These are phyloP conservation scores for Magnusiomyces paraingens DNA, from an alignment of 1,139 yeast genomes.

Conservation along the genomic window DNA sequence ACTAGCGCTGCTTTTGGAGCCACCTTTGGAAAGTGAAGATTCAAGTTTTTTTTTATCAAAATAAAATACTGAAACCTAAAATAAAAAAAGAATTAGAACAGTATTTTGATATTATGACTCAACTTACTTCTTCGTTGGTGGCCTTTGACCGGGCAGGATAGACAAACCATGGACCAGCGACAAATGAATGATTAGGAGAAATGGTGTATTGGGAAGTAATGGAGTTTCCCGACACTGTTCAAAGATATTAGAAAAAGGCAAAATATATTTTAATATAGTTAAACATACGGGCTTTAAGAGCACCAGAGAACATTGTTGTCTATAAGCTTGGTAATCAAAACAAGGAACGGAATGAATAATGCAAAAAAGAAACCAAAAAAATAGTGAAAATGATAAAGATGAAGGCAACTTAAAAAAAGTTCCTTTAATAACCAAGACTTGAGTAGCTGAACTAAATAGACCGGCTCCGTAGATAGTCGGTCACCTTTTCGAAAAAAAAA, in stretches of 20 bases:
- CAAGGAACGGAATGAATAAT: background rate
- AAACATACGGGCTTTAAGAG: constrained; percentile 10
- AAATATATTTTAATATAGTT: too few species aligned
- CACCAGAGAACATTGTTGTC: constrained; percentile 9
- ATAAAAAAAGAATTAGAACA: constrained; percentile 11
- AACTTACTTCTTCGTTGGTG: constrained; percentile 25
- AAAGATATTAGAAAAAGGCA: background rate
- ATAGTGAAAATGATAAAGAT: too few species aligned
- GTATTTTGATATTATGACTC: constrained; percentile 13
- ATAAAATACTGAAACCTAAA: constrained; percentile 69
- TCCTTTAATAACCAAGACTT: background rate
- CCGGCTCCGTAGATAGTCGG: too few species aligned
- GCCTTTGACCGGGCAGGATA: constrained; percentile 73
- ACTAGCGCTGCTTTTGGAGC: constrained; percentile 34
- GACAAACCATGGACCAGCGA: constrained; percentile 78
- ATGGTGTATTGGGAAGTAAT: constrained; percentile 69
- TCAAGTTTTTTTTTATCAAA: constrained; percentile 81
- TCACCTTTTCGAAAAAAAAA: too few species aligned
- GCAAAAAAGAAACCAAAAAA: too few species aligned
- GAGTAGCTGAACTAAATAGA: too few species aligned
- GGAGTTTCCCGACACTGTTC: constrained; percentile 18
- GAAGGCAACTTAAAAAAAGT: too few species aligned
- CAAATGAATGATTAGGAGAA: constrained; percentile 66
- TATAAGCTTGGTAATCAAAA: background rate
- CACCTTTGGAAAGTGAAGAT: constrained; percentile 45